These are phyloP conservation scores for Poa annua DNA, from an alignment of 176 grass and related monocot genomes.

Conservation along the genomic window DNA sequence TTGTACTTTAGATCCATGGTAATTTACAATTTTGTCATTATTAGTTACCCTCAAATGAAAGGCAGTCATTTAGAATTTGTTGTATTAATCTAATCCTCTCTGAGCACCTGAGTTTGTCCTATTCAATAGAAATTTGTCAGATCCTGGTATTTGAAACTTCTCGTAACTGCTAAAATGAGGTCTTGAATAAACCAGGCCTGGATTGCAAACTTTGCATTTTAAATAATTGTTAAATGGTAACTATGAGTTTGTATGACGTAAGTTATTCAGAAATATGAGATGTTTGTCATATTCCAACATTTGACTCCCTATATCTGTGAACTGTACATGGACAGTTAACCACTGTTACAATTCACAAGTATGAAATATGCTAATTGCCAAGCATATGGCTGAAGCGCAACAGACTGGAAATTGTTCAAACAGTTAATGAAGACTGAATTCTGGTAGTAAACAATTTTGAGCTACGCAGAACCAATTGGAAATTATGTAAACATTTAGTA, in stretches of 20 bases:
- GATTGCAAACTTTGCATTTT: neutral
- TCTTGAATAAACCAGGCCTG: neutral
- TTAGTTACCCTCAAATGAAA: neutral
- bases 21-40: slow-evolving; percentile 7
- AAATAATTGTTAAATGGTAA: slow-evolving; percentile 17
- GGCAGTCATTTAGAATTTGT: neutral
- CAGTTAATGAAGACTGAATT: neutral
- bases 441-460: neutral
- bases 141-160: neutral
- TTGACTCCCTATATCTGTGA: neutral
- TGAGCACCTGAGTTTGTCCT: neutral
- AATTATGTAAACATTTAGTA: neutral
- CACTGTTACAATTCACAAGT: neutral
- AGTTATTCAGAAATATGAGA: neutral
- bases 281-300: slow-evolving; percentile 8
- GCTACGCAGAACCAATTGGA: neutral
- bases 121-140: neutral
- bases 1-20: neutral
- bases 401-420: neutral
- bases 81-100: neutral
- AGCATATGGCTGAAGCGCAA: neutral
- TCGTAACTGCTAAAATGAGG: neutral
- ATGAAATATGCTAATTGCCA: neutral
- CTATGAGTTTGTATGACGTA: neutral
- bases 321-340: neutral